These are phyloP conservation scores for Ocimum tenuiflorum DNA, from an alignment of 257 asterid species.

Conservation along the genomic window DNA sequence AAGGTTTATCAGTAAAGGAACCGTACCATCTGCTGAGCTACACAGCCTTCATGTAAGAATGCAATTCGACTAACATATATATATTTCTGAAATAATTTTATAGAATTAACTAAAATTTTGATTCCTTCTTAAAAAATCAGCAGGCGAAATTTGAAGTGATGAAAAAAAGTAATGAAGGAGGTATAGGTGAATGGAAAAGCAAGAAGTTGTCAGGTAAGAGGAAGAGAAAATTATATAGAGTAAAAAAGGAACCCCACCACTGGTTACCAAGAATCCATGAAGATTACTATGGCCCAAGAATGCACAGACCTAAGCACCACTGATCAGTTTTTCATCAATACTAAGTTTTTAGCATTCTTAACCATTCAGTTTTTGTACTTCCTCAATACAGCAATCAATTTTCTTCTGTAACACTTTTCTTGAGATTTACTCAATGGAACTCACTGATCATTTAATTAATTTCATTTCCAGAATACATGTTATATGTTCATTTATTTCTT, in stretches of 20 bases:
- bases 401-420: too few relatives aligned
- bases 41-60: slow-evolving; percentile 33
- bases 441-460: too few relatives aligned
- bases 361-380: too few relatives aligned
- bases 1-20: slow-evolving; percentile 30
- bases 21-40: slow-evolving; percentile 4
- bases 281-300: slow-evolving; percentile 72
- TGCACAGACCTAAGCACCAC: slow-evolving; percentile 62
- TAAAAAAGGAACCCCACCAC: slow-evolving; percentile 42
- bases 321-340: slow-evolving; percentile 5
- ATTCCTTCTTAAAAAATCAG: not conserved
- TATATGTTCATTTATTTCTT: not conserved
- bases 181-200: not conserved
- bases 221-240: slow-evolving; percentile 40
- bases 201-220: slow-evolving; percentile 44
- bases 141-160: slow-evolving; percentile 21
- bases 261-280: slow-evolving; percentile 81
- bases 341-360: too few relatives aligned
- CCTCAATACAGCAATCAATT: too few relatives aligned
- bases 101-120: not conserved
- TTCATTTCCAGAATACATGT: too few relatives aligned
- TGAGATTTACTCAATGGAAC: too few relatives aligned
- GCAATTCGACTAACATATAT: not conserved
- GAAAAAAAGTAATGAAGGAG: slow-evolving; percentile 19
- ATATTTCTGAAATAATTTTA: not conserved